phyloP scores from a whole-genome alignment of 129 eudicot species.

The Flaveria bidentis region DNA sequence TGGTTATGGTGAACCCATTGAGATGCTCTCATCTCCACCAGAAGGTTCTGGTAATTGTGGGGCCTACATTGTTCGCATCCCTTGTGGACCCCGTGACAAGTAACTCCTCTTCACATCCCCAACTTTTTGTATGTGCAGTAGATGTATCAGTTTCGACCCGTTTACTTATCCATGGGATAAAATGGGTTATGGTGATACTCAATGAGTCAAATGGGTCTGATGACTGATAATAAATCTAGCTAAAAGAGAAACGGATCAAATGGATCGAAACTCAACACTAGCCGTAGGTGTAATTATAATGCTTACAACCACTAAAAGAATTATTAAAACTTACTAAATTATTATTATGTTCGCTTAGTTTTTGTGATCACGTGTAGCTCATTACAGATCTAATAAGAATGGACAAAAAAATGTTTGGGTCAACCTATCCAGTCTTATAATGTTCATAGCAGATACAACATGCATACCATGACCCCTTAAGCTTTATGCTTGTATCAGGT shows the following conservation, averaged over 20 bases:
- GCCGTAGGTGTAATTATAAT: neutral
- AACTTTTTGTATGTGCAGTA: neutral
- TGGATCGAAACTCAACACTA: neutral
- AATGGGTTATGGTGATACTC: neutral
- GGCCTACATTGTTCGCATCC: slow-evolving; percentile 75
- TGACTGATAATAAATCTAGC: neutral
- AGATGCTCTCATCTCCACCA: slow-evolving; percentile 74
- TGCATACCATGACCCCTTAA: neutral
- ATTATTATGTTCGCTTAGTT: neutral
- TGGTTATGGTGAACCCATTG: slow-evolving; percentile 79
- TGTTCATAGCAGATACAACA: slow-evolving; percentile 5
- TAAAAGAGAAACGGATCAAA: neutral
- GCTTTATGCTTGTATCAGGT: slow-evolving; percentile 39
- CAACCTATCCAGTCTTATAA: neutral
- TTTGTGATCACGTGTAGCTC: neutral
- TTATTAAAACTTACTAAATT: neutral
- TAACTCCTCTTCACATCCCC: slow-evolving; percentile 30
- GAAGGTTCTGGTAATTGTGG: slow-evolving; percentile 70
- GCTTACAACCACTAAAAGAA: neutral
- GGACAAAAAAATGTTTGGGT: neutral
- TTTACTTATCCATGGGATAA: neutral
- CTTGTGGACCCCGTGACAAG: slow-evolving; percentile 80
- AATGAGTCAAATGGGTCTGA: neutral
- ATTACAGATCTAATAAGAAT: neutral
- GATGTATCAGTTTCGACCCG: slow-evolving; percentile 1